Conservation (phyloP, 2,329 filamentous ascomycete genomes). For the Graphilbum ipis-grandicollis region DNA sequence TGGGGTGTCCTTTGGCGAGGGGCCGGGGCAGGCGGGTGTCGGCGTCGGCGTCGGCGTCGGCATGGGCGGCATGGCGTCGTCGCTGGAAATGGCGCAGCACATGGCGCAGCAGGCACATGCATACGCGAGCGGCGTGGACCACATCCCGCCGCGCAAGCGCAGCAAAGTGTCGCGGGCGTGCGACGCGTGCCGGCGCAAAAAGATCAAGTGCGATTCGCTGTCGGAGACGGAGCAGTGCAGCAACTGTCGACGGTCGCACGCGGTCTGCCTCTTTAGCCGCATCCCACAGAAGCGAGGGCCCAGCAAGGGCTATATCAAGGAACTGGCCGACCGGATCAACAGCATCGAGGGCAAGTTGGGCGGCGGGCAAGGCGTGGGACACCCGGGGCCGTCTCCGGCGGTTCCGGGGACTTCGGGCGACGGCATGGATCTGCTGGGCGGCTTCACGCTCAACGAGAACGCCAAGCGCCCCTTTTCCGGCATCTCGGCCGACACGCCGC, state of each 20-base stretch:
- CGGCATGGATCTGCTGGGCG: constrained; percentile 11
- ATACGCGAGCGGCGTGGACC: constrained; percentile 34
- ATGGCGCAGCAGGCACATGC: constrained; percentile 25
- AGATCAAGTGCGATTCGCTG: constrained; percentile 74
- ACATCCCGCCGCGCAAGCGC: constrained; percentile 53
- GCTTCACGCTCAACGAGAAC: constrained; percentile 16
- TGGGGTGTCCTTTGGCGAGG: constrained; percentile 8
- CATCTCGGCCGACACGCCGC: constrained; percentile 19
- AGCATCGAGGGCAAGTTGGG: constrained; percentile 65
- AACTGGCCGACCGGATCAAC: constrained; percentile 70
- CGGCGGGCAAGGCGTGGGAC: too few species aligned
- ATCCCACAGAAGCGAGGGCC: constrained; percentile 79
- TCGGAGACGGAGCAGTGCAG: constrained; percentile 62
- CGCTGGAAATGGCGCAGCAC: constrained; percentile 17
- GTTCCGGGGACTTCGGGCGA: constrained; percentile 11
- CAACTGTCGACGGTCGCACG: constrained; percentile 61
- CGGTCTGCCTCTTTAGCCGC: constrained; percentile 69
- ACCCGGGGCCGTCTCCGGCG: too few species aligned
- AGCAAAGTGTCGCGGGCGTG: constrained; percentile 80
- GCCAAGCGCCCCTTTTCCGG: constrained; percentile 31
- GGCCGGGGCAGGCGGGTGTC: constrained; percentile 5
- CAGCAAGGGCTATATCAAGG: constrained; percentile 84
- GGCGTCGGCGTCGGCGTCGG: too few species aligned
- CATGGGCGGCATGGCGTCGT: constrained; percentile 16
- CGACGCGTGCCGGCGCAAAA: constrained; percentile 77